Evolutionary conservation across 2,329 filamentous ascomycete genomes (phyloP).

Genomic region (Macrophomina tecta): DNA sequence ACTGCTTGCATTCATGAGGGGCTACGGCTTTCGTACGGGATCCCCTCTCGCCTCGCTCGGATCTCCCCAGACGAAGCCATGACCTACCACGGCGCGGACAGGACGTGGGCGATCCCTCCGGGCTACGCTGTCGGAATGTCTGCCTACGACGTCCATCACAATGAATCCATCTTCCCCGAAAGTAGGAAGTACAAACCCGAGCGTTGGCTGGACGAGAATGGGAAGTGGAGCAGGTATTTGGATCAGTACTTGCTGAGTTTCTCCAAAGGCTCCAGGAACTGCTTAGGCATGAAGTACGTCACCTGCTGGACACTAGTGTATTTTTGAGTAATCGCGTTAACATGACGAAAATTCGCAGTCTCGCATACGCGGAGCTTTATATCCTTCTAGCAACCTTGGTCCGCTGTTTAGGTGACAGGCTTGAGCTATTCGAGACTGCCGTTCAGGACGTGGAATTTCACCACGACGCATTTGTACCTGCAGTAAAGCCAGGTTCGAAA

Average conservation of each 20-base stretch:
- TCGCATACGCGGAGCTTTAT: conserved; percentile 24
- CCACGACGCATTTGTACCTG: conserved; percentile 49
- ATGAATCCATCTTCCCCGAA: conserved; percentile 42
- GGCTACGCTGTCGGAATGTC: conserved; percentile 27
- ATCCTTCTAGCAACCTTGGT: conserved; percentile 30
- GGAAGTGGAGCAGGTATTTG: conserved; percentile 24
- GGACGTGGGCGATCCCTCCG: conserved; percentile 25
- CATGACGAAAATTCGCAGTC: conserved; percentile 2
- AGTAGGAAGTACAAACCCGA: conserved; percentile 37
- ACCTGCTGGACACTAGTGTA: no score
- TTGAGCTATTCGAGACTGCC: conserved; percentile 32
- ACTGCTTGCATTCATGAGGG: conserved; percentile 32
- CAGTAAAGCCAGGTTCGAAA: conserved; percentile 39
- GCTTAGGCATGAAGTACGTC: conserved; percentile 40
- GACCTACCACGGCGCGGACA: conserved; percentile 19
- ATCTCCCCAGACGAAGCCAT: conserved; percentile 28
- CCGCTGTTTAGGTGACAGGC: conserved; percentile 17
- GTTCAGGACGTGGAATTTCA: conserved; percentile 41
- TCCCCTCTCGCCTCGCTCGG: conserved; percentile 31
- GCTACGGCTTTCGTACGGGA: conserved; percentile 28
- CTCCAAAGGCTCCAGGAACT: conserved; percentile 40
- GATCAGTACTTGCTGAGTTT: conserved; percentile 40
- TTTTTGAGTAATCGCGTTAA: neutral
- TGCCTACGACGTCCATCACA: conserved; percentile 36
- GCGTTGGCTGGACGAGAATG: conserved; percentile 40